These are phyloP conservation scores for Lactarius hengduanensis DNA, from an alignment of 768 basidiomycete species.

Conservation along the genomic window DNA sequence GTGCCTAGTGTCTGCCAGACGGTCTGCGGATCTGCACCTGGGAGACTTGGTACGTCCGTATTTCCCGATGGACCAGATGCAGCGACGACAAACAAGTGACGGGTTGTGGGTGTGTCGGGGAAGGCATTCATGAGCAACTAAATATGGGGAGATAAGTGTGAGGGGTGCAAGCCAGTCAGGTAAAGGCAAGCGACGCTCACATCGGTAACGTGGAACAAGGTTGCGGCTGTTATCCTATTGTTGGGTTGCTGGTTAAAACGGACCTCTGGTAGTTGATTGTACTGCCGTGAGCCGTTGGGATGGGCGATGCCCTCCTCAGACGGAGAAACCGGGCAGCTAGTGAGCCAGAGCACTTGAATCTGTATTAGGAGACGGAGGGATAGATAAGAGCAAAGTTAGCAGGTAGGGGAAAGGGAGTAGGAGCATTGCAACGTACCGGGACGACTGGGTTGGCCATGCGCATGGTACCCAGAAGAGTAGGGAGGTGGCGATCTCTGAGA, in stretches of 20 bases:
- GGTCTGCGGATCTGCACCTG: conserved; percentile 19
- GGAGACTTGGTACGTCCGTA: conserved; percentile 15
- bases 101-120: conserved; percentile 24
- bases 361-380: neutral
- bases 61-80: conserved; percentile 26
- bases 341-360: conserved; percentile 29
- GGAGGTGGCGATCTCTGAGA: conserved; percentile 31
- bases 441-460: conserved; percentile 28
- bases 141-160: conserved; percentile 8
- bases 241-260: conserved; percentile 24
- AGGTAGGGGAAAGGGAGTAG: neutral
- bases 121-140: conserved; percentile 21
- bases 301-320: conserved; percentile 24
- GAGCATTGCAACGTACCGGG: conserved; percentile 22
- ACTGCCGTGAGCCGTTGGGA: conserved; percentile 24
- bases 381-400: neutral
- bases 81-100: conserved; percentile 29
- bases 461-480: conserved; percentile 29
- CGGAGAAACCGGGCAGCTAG: conserved; percentile 21
- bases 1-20: conserved; percentile 21
- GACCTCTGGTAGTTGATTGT: conserved; percentile 27
- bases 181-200: conserved; percentile 17
- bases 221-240: conserved; percentile 27
- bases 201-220: conserved; percentile 24
- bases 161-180: conserved; percentile 4